Base-by-base conservation (phyloP, 345 rosid genomes). In the Hibiscus trionum region DNA sequence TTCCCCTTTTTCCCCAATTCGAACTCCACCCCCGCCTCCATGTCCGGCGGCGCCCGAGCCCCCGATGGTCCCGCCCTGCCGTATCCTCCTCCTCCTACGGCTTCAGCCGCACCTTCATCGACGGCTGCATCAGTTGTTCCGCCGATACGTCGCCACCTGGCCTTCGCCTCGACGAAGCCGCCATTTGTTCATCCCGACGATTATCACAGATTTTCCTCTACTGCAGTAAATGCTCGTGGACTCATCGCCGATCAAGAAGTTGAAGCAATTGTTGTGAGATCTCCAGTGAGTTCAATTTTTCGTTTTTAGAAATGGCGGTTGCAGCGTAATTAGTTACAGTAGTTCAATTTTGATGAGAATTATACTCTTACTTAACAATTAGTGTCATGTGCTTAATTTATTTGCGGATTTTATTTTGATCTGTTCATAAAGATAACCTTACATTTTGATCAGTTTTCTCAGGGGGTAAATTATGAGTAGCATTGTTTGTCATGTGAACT, bases 161-260 rank as follows among this genome's bases (percentile, higher is more conserved):
- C 93, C 17, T 94, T 88, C 63, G 86, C 90, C 66, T 70, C 91
- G 33, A 88, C 83, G 21, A 90, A 88, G 75, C 95, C 98, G 6
- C 87, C 97, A 29, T 91, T 94, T 71, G 69, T 72, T 61, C 85
- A 87, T 42, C 86, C 88, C 5, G 84, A 88, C 61, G 89, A 84
- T 72, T 91, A 90, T 79, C 91, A 88, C 61, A 88, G 86, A 44
- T 94, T 94, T 78, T 74, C 82, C 29, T 70, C 86, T 56, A 61
- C 76, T 68, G 14, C 50, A 59, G 11, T 11, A 57, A 37, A 33
- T 27, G 7, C 60, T 39, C 70, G 26, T 42, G 72, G 70, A 37
- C 74, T 71, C 59, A 72, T 72, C 65, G 77, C 82, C 74, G 91
- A 88, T 84, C 91, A 81, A 67, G 88, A 81, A 39, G 81, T 82